Base-by-base conservation (phyloP, 441 rosid genomes). In the Gossypium davidsonii region DNA sequence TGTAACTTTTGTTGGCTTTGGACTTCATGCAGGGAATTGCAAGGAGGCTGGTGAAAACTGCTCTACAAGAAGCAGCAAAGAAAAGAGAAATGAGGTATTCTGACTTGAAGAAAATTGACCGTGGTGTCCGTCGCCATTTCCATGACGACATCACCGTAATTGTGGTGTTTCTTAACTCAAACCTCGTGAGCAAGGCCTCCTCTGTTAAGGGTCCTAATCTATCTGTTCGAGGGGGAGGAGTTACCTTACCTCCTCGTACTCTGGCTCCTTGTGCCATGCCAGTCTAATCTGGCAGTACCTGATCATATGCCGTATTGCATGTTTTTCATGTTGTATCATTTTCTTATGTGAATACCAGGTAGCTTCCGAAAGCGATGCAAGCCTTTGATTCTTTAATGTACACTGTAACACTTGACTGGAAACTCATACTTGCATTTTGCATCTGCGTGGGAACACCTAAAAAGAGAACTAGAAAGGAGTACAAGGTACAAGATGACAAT, bases 41-140 rank as follows among this genome's bases (percentile, higher is more conserved):
- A 44, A 90, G 82, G 81, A 77, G 95, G 86, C 88, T 95, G 71
- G 94, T 95, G 80, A 93, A 95, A 87, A 93, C 91, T 58, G 97
- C 97, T 23, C 82, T 86, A 0, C 80, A 86, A 20, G 90, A 83
- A 72, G 97, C 95, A 23, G 97, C 97, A 12, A 90, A 75, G 79
- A 91, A 91, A 80, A 86, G 91, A 75, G 95, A 90, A 82, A 91
- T 95, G 96, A 89, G 99, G 61, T 95, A 93, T 79, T 93, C 99
- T 0, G 99, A 93, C 91, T 79, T 95, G 85, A 95, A 91, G 83
- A 93, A 90, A 89, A 93, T 95, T 2, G 97, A 95, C 78, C 90
- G 96, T 0, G 98, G 99, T 0, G 98, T 95, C 3, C 74, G 99
- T 20, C 80, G 99, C 46, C 95, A 90, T 88, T 95, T 93, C 91